Evolutionary conservation across 2,329 filamentous ascomycete genomes (phyloP), one percentile per base, ranked within the genome.

Genomic region (Orbilia brochopaga): DNA sequence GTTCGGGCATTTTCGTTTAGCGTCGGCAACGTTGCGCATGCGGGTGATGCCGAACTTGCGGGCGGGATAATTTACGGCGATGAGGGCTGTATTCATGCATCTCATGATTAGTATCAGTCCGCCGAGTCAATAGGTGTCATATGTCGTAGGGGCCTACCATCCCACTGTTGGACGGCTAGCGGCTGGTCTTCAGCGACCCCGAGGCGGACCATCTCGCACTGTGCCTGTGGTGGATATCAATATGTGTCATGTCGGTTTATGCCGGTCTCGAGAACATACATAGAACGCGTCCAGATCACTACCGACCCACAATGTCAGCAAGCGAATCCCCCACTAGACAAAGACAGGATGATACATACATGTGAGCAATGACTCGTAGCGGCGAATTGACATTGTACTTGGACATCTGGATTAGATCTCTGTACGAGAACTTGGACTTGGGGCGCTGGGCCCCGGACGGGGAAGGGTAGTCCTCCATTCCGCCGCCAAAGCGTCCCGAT

Each of bases 241-340:
- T 53, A 21, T 54, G 27, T 15, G 21, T 11, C 15, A 23, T 40
- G 42, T 10, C 32, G 13, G 15, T n/a, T 27, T 37, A 17, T 11
- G 19, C 23, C 11, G 15, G 6, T 46, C 15, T 27, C 46, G 0
- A 27, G 21, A 19, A 64, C 74, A 57, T 66, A 77, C 76, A 79
- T 99, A 99, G 80, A 99, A 99, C 42, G 93, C 93, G 85, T 99
- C 94, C 69, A 99, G 87, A 77, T 99, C 94, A 74, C 76, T 77
- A 48, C 44, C 53, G 40, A 2, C 2, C 19, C 21, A 55, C n/a
- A 32, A 55, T 55, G 27, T 67, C 69, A 74, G 52, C 13, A 27
- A n/a, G 5, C 11, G 13, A 19, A 4, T 17, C 44, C 8, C 37
- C n/a, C 40, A 30, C 7, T 17, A 30, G 42, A 37, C 4, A 44